These are phyloP conservation scores for Fusarium sp. DNA, from an alignment of 2,329 filamentous ascomycete genomes.

Conservation along the genomic window DNA sequence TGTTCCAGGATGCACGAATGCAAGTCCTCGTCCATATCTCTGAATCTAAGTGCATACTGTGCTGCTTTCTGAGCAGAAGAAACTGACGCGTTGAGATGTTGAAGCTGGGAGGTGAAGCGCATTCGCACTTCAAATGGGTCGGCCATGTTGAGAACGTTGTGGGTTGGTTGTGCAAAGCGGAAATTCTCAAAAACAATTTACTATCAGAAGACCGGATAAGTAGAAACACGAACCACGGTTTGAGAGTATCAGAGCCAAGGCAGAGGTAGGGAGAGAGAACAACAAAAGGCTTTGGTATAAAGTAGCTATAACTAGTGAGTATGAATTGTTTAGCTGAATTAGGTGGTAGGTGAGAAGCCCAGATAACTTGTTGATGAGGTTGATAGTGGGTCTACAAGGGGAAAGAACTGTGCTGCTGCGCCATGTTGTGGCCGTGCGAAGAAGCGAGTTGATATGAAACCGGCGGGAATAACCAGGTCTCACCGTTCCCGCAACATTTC, in stretches of 20 bases:
- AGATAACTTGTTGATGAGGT: slow-evolving; percentile 28
- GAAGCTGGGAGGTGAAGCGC: slow-evolving; percentile 90
- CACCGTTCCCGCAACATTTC: slow-evolving; percentile 4
- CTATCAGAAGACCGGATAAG: slow-evolving; percentile 20
- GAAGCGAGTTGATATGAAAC: neutral
- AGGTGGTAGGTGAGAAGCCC: slow-evolving; percentile 9
- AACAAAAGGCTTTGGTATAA: slow-evolving; percentile 8
- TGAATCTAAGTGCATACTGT: slow-evolving; percentile 92
- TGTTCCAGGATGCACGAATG: slow-evolving; percentile 98
- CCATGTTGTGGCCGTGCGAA: slow-evolving; percentile 32
- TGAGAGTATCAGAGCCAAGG: slow-evolving; percentile 28
- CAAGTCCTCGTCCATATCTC: slow-evolving; percentile 94
- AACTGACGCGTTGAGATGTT: slow-evolving; percentile 89
- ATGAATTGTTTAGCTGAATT: slow-evolving; percentile 20
- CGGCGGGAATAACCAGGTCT: slow-evolving; percentile 24
- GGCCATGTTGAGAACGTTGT: slow-evolving; percentile 54
- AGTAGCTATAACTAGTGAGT: neutral
- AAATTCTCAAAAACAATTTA: neutral
- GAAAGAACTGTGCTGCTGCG: slow-evolving; percentile 1
- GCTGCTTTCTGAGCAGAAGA: slow-evolving; percentile 91
- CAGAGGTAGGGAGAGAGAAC: slow-evolving; percentile 5
- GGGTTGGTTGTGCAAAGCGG: neutral
- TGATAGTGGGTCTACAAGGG: slow-evolving; percentile 27
- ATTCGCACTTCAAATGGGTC: slow-evolving; percentile 99
- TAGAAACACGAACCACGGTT: slow-evolving; percentile 12